Base-by-base conservation (phyloP, 2,329 filamentous ascomycete species). In the Cercospora zeina region DNA sequence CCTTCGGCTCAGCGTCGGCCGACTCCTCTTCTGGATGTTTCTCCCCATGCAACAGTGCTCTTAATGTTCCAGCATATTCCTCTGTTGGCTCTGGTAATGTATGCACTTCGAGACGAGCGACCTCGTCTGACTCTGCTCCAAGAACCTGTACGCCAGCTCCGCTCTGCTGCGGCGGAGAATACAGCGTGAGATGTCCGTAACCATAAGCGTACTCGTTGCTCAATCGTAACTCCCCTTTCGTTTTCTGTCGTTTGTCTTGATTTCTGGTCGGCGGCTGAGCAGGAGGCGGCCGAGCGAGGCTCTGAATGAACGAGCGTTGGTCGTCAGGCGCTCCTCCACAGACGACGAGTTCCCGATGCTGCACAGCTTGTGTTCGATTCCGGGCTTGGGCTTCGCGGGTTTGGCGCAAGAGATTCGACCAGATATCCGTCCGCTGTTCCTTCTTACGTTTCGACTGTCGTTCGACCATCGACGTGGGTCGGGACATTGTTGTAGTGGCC, bases 341-440 rank as follows among this genome's bases (percentile, higher is more conserved):
- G 9, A 74, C 56, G 19, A 74, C 49, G 10, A 74, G 64, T 31
- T 68, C 62, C 53, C 72, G 68, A 50, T 71, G 67, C 45, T 73
- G 70, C n/a, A 74, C 53, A 2, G 70, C 67, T 45, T 71, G 69
- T 30, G 71, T 72, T 53, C 70, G 67, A 59, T 60, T 70, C n/a
- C 73, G 71, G 34, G 73, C 70, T 66, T 74, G 73, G 19, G 73
- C 73, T 68, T 73, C 70, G 59, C 71, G 71, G 27, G 73, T 74
- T 61, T 73, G 71, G 55, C 71, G 69, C 9, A 74, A 68, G 53
- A 74, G 69, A 60, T 64, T 68, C 31, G 71, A 70, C 73, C 73
- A 74, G 63, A 74, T 74, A 34, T 74, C 73, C 11, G 66, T 69
- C 6, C 72, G 70, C 49, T 67, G 65, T 33, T 68, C 64, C 34